A percentile compares a stretch with the other conserved stretches of the same genome.
phyloP scores from a whole-genome alignment of 371 early-diverging fungal genomes.

The Lichtheimia ramosa region DNA sequence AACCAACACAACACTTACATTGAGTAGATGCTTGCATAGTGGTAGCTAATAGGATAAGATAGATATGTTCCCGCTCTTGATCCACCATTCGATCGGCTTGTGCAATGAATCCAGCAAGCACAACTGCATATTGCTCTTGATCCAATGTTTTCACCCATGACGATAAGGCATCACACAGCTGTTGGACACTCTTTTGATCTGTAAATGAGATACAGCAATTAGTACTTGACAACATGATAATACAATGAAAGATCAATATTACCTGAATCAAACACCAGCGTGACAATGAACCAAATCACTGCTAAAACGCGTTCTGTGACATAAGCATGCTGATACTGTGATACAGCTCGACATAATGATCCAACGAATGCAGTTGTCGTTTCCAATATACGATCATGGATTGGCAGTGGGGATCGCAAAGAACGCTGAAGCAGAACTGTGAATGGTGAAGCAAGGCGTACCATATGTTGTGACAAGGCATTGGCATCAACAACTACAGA shows the following conservation, averaged over 20 bases:
- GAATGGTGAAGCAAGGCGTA: conserved; percentile 4
- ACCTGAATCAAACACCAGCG: conserved; percentile 13
- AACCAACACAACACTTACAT: too few species aligned
- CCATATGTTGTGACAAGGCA: conserved; percentile 14
- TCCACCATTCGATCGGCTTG: conserved; percentile 15
- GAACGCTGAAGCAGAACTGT: conserved; percentile 22
- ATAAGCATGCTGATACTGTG: conserved; percentile 25
- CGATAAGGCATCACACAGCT: conserved; percentile 22
- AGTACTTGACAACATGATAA: neutral
- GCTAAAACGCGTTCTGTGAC: conserved; percentile 25
- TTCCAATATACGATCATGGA: conserved; percentile 6
- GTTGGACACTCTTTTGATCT: conserved; percentile 15
- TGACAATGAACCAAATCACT: conserved; percentile 36
- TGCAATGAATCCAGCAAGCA: conserved; percentile 24
- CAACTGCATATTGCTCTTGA: conserved; percentile 26
- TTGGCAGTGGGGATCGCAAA: conserved; percentile 3
- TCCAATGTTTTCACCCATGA: conserved; percentile 29
- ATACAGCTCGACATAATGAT: conserved; percentile 29
- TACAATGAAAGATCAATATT: neutral
- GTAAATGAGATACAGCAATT: too few species aligned
- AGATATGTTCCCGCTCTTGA: conserved; percentile 4
- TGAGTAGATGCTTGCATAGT: neutral
- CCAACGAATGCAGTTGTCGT: conserved; percentile 33
- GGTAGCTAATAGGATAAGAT: neutral
- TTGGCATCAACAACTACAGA: conserved; percentile 21